Evolutionary conservation across 2,329 filamentous ascomycete genomes (phyloP), one percentile per base, ranked within the genome.

Genomic region (Cladosporium austrohemisphaericum): DNA sequence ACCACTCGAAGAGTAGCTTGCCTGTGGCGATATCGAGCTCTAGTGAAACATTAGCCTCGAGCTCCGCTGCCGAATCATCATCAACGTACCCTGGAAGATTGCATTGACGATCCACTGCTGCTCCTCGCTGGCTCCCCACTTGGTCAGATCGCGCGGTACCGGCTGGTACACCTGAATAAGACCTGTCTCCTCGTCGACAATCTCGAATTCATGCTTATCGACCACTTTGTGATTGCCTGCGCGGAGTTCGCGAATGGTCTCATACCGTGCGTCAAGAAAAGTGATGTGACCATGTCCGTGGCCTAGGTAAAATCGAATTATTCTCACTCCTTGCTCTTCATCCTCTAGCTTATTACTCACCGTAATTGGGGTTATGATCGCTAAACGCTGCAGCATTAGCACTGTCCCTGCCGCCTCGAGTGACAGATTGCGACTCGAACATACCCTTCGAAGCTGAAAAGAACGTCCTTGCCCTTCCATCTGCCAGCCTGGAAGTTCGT

Each of bases 1-100:
- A 68, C 77, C 77, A 80, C 52, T 80, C 76, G 53, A 80, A 80
- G 11, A 79, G 55, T 1, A 80, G 59, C 23, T 74, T 63, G 3
- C 76, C 76, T 3, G 74, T 77, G 19, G 70, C 64, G 32, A 77
- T 73, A 51, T 77, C 69, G 26, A 76, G 60, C 57, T 76, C 73
- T 50, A 23, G 3, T 13, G n/a, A 25, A 18, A 11, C n/a, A 4
- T 20, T 22, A 16, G 25, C n/a, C n/a, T n/a, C n/a, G n/a, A n/a
- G n/a, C n/a, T n/a, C n/a, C n/a, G n/a, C n/a, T n/a, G n/a, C n/a
- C n/a, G n/a, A n/a, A n/a, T n/a, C n/a, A n/a, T n/a, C n/a, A n/a
- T n/a, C n/a, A 11, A 11, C 28, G 20, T 16, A 38, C 13, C 45
- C 36, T 49, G 52, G 47, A 52, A 48, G 41, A 53, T 49, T 3